phyloP scores from a whole-genome alignment of 192 early-diverging fungal genomes.

The Diversispora eburnea region DNA sequence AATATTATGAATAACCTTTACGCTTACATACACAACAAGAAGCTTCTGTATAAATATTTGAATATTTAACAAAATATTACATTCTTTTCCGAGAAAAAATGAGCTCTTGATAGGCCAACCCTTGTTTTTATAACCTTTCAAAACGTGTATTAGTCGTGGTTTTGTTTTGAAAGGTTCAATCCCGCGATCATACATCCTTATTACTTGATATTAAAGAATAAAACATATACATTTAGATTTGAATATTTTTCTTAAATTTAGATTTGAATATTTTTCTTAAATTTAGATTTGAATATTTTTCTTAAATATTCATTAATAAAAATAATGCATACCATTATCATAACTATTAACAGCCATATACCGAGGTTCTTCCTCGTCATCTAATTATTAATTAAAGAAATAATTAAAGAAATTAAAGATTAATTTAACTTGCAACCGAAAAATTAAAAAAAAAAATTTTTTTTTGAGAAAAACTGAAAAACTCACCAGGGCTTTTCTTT shows the following conservation, averaged over 20 bases:
- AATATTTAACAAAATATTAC: constrained; percentile 40
- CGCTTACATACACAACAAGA: background rate
- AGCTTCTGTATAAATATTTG: background rate
- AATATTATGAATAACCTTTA: background rate
- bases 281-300: background rate
- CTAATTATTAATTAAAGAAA: no score
- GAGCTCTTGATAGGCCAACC: constrained; percentile 95
- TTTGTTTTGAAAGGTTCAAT: constrained; percentile 68
- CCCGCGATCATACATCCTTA: constrained; percentile 89
- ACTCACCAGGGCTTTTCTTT: constrained; percentile 36
- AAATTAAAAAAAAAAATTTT: background rate
- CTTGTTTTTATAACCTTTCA: constrained; percentile 90
- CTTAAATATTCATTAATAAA: background rate
- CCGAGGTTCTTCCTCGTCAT: constrained; percentile 61
- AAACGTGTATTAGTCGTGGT: constrained; percentile 68
- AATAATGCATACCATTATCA: constrained; percentile 68
- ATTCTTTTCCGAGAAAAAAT: constrained; percentile 68
- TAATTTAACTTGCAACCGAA: background rate
- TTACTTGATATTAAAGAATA: constrained; percentile 46
- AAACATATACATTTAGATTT: background rate
- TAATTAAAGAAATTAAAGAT: constrained; percentile 1
- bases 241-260: background rate
- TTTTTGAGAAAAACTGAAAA: no score
- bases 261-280: background rate
- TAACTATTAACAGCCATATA: constrained; percentile 91